Evolutionary conservation across 179 eudicot genomes (phyloP).

Genomic region (Amaranthus tricolor): DNA sequence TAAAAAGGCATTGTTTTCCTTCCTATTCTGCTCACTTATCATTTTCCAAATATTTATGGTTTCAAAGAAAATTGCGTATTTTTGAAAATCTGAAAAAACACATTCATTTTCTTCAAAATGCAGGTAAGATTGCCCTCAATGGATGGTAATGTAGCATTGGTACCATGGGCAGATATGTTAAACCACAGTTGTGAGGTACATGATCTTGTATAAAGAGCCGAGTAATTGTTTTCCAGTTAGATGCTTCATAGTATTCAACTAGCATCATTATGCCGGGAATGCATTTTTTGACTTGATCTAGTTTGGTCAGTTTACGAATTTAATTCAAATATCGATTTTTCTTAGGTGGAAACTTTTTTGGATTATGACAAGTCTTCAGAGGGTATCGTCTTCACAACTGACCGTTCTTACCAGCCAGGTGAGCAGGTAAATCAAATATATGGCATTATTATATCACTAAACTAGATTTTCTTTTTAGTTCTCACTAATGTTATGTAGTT

Average conservation of each 20-base stretch:
- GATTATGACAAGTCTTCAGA: constrained; percentile 88
- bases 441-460: not conserved
- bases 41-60: not conserved
- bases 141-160: constrained; percentile 90
- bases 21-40: not conserved
- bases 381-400: constrained; percentile 86
- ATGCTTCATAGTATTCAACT: not conserved
- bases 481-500: no score
- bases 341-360: constrained; percentile 79
- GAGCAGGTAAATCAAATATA: constrained; percentile 80
- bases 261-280: not conserved
- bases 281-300: not conserved
- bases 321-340: constrained; percentile 11
- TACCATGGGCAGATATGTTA: constrained; percentile 99
- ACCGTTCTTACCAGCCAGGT: constrained; percentile 91
- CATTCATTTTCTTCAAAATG: constrained; percentile 12
- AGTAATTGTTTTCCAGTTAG: not conserved
- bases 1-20: no score
- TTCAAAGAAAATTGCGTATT: not conserved
- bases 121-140: constrained; percentile 94
- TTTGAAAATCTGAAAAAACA: not conserved
- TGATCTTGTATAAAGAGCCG: constrained; percentile 9
- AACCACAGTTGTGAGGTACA: constrained; percentile 86
- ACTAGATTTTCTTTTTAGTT: not conserved
- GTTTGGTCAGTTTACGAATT: not conserved